Conservation (phyloP, 1,284 basidiomycete genomes). For the Ustilago shanxiensis region DNA sequence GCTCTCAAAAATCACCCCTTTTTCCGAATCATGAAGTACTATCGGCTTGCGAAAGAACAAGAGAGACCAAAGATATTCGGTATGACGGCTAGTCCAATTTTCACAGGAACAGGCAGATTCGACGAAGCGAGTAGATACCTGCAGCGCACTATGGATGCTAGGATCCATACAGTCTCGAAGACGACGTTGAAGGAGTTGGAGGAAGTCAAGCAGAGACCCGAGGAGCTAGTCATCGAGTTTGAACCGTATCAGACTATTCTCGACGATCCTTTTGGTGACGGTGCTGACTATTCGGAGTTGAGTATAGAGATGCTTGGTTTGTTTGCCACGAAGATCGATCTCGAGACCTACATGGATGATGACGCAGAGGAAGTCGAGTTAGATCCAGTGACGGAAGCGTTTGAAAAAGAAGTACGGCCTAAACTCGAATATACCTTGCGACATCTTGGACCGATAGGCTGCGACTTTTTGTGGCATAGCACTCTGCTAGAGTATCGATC, state of each 20-base stretch:
- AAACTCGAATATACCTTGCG: conserved; percentile 45
- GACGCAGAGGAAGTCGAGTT: conserved; percentile 13
- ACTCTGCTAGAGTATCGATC: conserved; percentile 37
- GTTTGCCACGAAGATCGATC: conserved; percentile 10
- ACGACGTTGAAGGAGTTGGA: conserved; percentile 29
- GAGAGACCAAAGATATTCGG: conserved; percentile 59
- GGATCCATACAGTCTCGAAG: conserved; percentile 48
- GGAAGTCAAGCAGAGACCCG: conserved; percentile 39
- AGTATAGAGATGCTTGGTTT: conserved; percentile 20
- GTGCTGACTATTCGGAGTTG: conserved; percentile 8
- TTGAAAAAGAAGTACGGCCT: conserved; percentile 38
- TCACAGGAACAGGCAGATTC: conserved; percentile 19
- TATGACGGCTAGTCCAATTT: conserved; percentile 61
- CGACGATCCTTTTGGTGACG: conserved; percentile 13
- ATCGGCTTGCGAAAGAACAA: conserved; percentile 19
- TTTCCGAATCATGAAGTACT: conserved; percentile 59
- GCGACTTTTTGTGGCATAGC: conserved; percentile 56
- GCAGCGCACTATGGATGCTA: conserved; percentile 47
- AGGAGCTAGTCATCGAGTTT: conserved; percentile 56
- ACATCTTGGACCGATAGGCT: conserved; percentile 45
- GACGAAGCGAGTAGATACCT: conserved; percentile 37
- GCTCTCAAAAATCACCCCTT: conserved; percentile 51
- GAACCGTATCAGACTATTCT: conserved; percentile 23
- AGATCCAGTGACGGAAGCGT: conserved; percentile 18
- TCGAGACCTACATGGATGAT: not conserved